Evolutionary conservation across 73 alveolate genomes (phyloP), one percentile per base, ranked within the genome.

Genomic region (Blepharisma japonicum): DNA sequence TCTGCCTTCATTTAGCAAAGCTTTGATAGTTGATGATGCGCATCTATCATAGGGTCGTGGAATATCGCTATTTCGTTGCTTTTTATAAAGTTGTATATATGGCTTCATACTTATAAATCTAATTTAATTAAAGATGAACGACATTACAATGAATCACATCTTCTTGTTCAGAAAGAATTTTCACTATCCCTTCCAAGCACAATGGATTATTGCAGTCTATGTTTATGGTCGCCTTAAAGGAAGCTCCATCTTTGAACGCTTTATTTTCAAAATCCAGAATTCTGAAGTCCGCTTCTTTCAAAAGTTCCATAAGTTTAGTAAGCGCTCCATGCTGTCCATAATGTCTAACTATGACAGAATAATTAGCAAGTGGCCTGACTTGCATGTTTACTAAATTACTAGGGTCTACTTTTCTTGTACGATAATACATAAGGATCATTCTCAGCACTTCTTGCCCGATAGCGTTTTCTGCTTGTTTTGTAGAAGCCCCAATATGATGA

Each of bases 401-500:
- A 48, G 71, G 49, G 71, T 87, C 94, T 6, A 87, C 88, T 11
- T 77, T 39, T 7, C 86, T 81, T 18, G 81, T 42, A 8, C 50
- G 25, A 7, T 55, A 80, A 67, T 51, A 87, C 55, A 71, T 79
- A 83, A 71, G 79, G 21, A 86, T 71, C 48, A 86, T 77, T 50
- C 94, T 78, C 18, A 87, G 87, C 3, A 90, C 86, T 66, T 87
- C 94, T 20, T 68, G 81, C 7, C 91, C 94, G 70, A 87, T 87
- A 53, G 86, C 94, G 7, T 68, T 66, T 67, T 87, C 94, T 9
- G 94, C 89, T 80, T 87, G 91, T 55, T 87, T 87, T 54, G 94
- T 87, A 47, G 84, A 50, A 2, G 94, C 94, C 11, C 94, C 94
- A 81, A 83, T 80, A 77, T 87, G 94, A 71, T 84, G 94, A 53